phyloP scores from a whole-genome alignment of 805 yeast genomes.

The Candida silvicultrix region DNA sequence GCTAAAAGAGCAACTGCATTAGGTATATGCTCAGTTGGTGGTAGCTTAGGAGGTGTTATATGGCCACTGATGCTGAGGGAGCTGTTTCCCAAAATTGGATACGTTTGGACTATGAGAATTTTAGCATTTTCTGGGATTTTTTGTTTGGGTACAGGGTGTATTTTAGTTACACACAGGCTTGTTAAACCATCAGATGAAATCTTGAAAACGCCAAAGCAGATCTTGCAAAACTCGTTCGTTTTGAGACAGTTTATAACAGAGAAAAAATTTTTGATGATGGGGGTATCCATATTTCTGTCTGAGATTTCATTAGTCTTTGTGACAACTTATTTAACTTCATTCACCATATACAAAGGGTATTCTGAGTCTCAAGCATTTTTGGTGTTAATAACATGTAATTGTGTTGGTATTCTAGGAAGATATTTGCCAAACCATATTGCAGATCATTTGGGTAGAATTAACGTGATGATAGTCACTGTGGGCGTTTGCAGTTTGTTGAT shows the following conservation, averaged over 20 bases:
- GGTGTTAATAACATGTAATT: slow-evolving; percentile 32
- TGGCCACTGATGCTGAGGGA: slow-evolving; percentile 48
- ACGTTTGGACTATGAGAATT: slow-evolving; percentile 52
- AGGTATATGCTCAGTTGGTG: slow-evolving; percentile 61
- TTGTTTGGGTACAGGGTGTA: slow-evolving; percentile 22
- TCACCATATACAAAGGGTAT: slow-evolving; percentile 45
- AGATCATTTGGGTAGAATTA: slow-evolving; percentile 50
- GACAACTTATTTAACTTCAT: slow-evolving; percentile 50
- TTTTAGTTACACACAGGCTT: slow-evolving; percentile 32
- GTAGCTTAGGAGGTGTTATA: slow-evolving; percentile 59
- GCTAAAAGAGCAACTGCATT: slow-evolving; percentile 51
- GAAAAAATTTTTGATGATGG: slow-evolving; percentile 1
- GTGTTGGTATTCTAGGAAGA: slow-evolving; percentile 46
- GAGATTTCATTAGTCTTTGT: slow-evolving; percentile 50
- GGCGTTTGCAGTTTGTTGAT: slow-evolving; percentile 38
- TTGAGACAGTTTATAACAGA: slow-evolving; percentile 12
- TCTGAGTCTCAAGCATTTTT: slow-evolving; percentile 33
- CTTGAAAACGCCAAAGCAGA: neutral
- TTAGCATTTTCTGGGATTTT: slow-evolving; percentile 30
- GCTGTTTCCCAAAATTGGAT: slow-evolving; percentile 44
- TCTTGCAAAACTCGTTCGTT: slow-evolving; percentile 6
- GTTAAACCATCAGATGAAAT: slow-evolving; percentile 5
- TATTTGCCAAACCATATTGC: slow-evolving; percentile 48
- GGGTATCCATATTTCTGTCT: slow-evolving; percentile 15
- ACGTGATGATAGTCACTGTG: slow-evolving; percentile 46